Conservation (phyloP, 179 eudicot genomes). For the Patellifolia procumbens region DNA sequence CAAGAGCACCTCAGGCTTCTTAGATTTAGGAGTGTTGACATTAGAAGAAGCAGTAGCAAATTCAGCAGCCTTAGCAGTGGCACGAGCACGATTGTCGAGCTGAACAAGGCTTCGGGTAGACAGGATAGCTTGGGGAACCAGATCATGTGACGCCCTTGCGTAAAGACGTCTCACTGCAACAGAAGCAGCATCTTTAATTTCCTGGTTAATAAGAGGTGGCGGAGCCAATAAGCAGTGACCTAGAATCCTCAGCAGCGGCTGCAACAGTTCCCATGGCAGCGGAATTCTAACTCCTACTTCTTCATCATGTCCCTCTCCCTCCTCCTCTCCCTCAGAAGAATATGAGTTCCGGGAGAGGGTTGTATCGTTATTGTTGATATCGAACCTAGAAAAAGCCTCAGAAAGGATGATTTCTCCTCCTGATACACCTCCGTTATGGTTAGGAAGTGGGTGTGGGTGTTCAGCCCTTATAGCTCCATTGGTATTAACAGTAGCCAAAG, state of each 20-base stretch:
- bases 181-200: conserved; percentile 63
- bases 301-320: conserved; percentile 25
- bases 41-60: conserved; percentile 52
- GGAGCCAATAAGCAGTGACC: conserved; percentile 92
- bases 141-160: conserved; percentile 88
- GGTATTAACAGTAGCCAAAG: neutral
- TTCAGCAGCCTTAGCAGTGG: conserved; percentile 48
- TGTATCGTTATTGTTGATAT: conserved; percentile 16
- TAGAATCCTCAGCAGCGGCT: conserved; percentile 77
- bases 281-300: conserved; percentile 53
- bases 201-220: conserved; percentile 55
- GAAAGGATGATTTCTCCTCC: conserved; percentile 27
- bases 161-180: conserved; percentile 68
- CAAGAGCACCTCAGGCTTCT: conserved; percentile 82
- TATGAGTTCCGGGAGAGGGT: neutral
- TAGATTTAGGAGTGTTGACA: conserved; percentile 71
- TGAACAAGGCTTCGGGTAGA: conserved; percentile 80
- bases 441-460: conserved; percentile 7
- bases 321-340: conserved; percentile 23
- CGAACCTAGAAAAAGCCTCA: conserved; percentile 20
- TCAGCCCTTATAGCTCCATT: conserved; percentile 11
- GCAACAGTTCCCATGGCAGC: conserved; percentile 88
- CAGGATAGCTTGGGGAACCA: conserved; percentile 81
- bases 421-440: conserved; percentile 5
- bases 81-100: conserved; percentile 61